Evolutionary conservation across 2,329 filamentous ascomycete genomes (phyloP).

Genomic region (Nemania diffusa): DNA sequence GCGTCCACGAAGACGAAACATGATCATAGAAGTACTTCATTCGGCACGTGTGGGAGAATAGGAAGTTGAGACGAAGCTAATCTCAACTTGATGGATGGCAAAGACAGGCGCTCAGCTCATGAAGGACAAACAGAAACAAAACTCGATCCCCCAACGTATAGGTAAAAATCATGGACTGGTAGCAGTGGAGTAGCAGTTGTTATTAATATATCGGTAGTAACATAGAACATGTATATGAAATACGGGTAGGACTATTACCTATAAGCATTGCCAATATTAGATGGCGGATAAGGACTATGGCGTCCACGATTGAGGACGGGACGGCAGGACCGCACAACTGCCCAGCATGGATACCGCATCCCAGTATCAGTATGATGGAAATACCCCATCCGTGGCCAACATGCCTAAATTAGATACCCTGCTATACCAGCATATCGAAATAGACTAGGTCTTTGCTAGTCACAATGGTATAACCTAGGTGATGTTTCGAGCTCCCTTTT

Average conservation of each 20-base stretch:
- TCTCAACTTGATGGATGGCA: not conserved
- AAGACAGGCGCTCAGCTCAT: constrained; percentile 1
- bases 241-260: not conserved
- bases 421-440: constrained; percentile 2
- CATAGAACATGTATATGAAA: not conserved
- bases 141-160: not conserved
- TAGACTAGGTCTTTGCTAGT: not conserved
- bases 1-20: constrained; percentile 45
- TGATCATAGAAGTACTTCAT: constrained; percentile 18
- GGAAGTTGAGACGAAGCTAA: not conserved
- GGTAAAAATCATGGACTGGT: not conserved
- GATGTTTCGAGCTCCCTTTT: not conserved
- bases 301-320: constrained; percentile 22
- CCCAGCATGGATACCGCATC: constrained; percentile 30
- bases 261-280: constrained; percentile 6
- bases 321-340: constrained; percentile 27
- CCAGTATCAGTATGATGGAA: constrained; percentile 29
- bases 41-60: not conserved
- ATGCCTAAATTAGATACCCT: constrained; percentile 43
- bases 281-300: constrained; percentile 15
- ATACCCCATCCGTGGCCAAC: constrained; percentile 35
- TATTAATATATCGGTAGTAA: constrained; percentile 13
- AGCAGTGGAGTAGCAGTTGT: constrained; percentile 7
- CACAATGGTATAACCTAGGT: not conserved
- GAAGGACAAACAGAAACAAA: constrained; percentile 1